phyloP scores from a whole-genome alignment of 2,329 filamentous ascomycete genomes.

The Trichoderma koningii region DNA sequence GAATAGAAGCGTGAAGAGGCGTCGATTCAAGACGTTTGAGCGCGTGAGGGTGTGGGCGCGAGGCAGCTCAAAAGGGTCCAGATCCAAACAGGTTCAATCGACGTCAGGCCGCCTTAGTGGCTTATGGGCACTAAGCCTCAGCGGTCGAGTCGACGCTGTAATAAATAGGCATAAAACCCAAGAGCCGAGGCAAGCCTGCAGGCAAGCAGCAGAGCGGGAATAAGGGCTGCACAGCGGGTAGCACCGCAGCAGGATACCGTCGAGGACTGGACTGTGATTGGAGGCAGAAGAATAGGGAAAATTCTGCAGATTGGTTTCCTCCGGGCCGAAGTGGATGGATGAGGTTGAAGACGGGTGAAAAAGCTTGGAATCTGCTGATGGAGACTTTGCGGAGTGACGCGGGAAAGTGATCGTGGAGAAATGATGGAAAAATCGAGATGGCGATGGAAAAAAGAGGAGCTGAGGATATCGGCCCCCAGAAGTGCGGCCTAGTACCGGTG shows the following conservation, averaged over 20 bases:
- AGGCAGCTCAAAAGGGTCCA: constrained; percentile 18
- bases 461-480: constrained; percentile 9
- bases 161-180: not conserved
- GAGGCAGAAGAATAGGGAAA: not conserved
- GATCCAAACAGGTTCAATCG: constrained; percentile 2
- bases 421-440: not conserved
- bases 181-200: constrained; percentile 24
- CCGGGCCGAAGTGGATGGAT: not conserved
- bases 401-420: not conserved
- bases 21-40: constrained; percentile 2
- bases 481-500: constrained; percentile 17
- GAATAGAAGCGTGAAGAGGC: constrained; percentile 11
- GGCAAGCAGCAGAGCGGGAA: not conserved
- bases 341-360: not conserved
- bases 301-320: not conserved
- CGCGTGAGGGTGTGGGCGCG: constrained; percentile 22
- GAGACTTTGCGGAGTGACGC: not conserved
- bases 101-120: constrained; percentile 25
- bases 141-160: not conserved
- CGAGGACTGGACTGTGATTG: not conserved
- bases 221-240: constrained; percentile 16
- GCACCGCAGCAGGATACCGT: constrained; percentile 7
- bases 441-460: not conserved
- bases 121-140: constrained; percentile 21
- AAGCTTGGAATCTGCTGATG: constrained; percentile 3